These are phyloP conservation scores for Fusarium papillatum DNA, from an alignment of 2,329 filamentous ascomycete species.

Conservation along the genomic window DNA sequence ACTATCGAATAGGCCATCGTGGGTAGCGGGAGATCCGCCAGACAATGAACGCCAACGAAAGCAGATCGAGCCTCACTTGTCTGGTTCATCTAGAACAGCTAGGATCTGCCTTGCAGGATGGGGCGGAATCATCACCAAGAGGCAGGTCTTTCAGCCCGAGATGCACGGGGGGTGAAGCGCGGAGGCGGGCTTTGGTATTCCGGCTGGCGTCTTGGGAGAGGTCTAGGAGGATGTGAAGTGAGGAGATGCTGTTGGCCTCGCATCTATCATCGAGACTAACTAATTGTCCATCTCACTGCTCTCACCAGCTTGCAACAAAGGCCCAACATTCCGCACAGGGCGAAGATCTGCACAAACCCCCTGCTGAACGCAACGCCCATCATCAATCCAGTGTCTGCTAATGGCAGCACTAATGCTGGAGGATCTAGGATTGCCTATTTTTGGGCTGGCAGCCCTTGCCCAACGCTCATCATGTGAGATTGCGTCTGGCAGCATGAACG, in stretches of 20 bases:
- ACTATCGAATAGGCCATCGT: background rate
- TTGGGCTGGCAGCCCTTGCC: conserved; percentile 18
- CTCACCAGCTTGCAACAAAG: conserved; percentile 15
- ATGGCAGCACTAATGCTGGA: background rate
- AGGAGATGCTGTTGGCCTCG: conserved; percentile 9
- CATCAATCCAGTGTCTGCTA: conserved; percentile 18
- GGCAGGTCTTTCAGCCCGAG: conserved; percentile 31
- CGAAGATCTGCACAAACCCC: conserved; percentile 15
- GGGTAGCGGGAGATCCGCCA: conserved; percentile 14
- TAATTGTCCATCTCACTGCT: conserved; percentile 15
- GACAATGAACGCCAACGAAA: conserved; percentile 2
- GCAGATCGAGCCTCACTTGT: conserved; percentile 32
- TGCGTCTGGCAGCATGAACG: conserved; percentile 29
- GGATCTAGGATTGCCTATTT: conserved; percentile 25
- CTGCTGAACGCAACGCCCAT: conserved; percentile 14
- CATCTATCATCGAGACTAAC: conserved; percentile 12
- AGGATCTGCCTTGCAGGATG: conserved; percentile 37
- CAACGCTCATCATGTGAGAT: conserved; percentile 18
- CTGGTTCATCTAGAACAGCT: conserved; percentile 25
- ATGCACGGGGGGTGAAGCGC: conserved; percentile 25
- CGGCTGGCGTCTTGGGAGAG: conserved; percentile 11
- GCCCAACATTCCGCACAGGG: conserved; percentile 3
- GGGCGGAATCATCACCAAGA: conserved; percentile 21
- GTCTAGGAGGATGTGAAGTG: conserved; percentile 1
- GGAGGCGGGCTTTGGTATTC: conserved; percentile 25